Evolutionary conservation across 2,329 filamentous ascomycete species (phyloP).

Genomic region (Capronia epimyces): DNA sequence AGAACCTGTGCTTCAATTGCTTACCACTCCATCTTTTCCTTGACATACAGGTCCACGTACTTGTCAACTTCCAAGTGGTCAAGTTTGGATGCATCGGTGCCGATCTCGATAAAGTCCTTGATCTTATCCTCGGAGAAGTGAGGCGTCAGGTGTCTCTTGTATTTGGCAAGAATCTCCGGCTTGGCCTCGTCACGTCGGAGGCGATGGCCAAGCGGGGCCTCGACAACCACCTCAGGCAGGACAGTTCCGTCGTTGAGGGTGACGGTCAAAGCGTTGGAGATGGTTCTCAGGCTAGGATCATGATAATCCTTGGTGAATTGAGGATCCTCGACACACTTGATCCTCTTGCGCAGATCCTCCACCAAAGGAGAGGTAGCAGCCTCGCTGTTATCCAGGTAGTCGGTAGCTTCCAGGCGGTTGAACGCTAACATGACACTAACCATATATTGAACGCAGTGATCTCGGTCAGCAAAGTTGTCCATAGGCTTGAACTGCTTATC

Average conservation of each 20-base stretch:
- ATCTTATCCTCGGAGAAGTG: slow-evolving; percentile 75
- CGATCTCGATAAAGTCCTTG: slow-evolving; percentile 74
- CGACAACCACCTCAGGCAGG: slow-evolving; percentile 82
- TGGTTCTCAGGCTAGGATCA: slow-evolving; percentile 84
- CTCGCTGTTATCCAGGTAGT: slow-evolving; percentile 90
- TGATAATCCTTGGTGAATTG: slow-evolving; percentile 96
- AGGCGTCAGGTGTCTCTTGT: slow-evolving; percentile 80
- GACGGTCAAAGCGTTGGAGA: slow-evolving; percentile 93
- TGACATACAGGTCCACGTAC: slow-evolving; percentile 83
- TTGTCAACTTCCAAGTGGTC: slow-evolving; percentile 81
- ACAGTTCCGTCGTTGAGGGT: slow-evolving; percentile 91
- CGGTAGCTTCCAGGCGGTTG: slow-evolving; percentile 83
- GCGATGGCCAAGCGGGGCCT: slow-evolving; percentile 90
- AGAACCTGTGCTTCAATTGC: not conserved
- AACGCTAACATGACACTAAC: slow-evolving; percentile 90
- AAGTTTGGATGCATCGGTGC: slow-evolving; percentile 66
- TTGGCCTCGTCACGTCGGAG: slow-evolving; percentile 92
- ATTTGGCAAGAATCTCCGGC: slow-evolving; percentile 93
- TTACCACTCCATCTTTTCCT: slow-evolving; percentile 43
- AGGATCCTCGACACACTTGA: slow-evolving; percentile 92
- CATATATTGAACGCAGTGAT: slow-evolving; percentile 99
- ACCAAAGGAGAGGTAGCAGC: slow-evolving; percentile 84
- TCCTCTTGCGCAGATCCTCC: slow-evolving; percentile 86
- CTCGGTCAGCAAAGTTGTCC: slow-evolving; percentile 99
- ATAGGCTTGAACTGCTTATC: slow-evolving; percentile 99